Evolutionary conservation across 352 stramenopile genomes (phyloP).

Genomic region (Pythium pyrilobum): DNA sequence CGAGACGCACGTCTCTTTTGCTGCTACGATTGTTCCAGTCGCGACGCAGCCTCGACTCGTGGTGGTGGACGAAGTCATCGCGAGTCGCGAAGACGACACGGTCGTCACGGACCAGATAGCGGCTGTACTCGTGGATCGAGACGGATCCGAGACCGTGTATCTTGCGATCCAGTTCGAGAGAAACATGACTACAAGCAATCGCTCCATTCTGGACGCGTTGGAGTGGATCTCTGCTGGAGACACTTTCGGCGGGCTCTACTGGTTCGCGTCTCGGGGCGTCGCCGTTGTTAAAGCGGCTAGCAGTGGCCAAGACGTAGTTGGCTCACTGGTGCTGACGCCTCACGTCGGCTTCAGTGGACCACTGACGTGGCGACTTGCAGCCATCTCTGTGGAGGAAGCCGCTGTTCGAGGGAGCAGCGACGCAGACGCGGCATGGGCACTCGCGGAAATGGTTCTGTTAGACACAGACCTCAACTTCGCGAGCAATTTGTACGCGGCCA

Average conservation of each 20-base stretch:
- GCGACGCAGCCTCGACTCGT: conserved; percentile 21
- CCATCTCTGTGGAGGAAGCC: conserved; percentile 9
- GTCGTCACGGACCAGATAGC: conserved; percentile 18
- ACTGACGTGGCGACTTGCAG: conserved; percentile 1
- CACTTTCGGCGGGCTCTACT: not conserved
- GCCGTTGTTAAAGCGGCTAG: not conserved
- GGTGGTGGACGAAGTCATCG: conserved; percentile 3
- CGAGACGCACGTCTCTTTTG: conserved; percentile 3
- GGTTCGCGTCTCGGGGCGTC: conserved; percentile 9
- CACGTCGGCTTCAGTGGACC: conserved; percentile 13
- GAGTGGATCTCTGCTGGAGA: not conserved
- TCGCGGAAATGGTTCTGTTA: not conserved
- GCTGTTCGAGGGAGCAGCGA: not conserved
- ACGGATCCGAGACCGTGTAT: conserved; percentile 31
- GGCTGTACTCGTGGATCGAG: conserved; percentile 27
- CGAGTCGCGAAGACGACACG: conserved; percentile 23
- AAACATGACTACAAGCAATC: not conserved
- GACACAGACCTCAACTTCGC: too few relatives aligned
- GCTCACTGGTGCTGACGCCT: not conserved
- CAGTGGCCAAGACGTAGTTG: conserved; percentile 1
- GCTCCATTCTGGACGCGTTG: conserved; percentile 9
- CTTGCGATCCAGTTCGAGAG: conserved; percentile 24
- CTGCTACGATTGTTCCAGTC: conserved; percentile 15
- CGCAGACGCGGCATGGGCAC: not conserved
- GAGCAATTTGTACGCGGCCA: too few relatives aligned